Percentiles rank a stretch among this genome's conserved stretches.
phyloP scores from a whole-genome alignment of 2,329 filamentous ascomycete species.

The Leptographium lundbergii region DNA sequence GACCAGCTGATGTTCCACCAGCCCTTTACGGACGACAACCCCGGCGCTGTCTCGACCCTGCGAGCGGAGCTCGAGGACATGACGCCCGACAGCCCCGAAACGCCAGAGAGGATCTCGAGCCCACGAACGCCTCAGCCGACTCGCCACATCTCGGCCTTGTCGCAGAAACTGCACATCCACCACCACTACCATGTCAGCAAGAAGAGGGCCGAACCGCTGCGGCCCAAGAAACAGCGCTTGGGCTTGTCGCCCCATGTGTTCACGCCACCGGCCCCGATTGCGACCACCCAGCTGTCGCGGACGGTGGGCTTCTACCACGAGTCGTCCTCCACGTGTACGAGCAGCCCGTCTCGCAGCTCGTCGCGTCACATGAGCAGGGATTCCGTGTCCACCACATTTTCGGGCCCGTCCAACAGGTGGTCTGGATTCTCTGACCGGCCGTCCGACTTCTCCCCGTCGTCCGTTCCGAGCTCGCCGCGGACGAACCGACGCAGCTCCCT shows the following conservation, averaged over 20 bases:
- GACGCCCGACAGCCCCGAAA: neutral
- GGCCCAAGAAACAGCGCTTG: slow-evolving; percentile 60
- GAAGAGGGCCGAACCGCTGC: slow-evolving; percentile 46
- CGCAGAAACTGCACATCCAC: slow-evolving; percentile 79
- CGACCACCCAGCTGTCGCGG: slow-evolving; percentile 28
- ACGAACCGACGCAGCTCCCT: slow-evolving; percentile 62
- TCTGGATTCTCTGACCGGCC: slow-evolving; percentile 48
- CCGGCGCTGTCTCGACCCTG: slow-evolving; percentile 36
- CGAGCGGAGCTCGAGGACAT: slow-evolving; percentile 51
- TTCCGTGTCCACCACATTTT: slow-evolving; percentile 32
- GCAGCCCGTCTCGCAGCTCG: slow-evolving; percentile 22
- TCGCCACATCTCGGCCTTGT: slow-evolving; percentile 25
- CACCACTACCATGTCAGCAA: slow-evolving; percentile 74
- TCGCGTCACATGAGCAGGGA: slow-evolving; percentile 32
- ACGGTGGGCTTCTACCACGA: slow-evolving; percentile 23
- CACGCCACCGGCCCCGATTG: slow-evolving; percentile 33
- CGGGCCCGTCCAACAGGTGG: slow-evolving; percentile 44
- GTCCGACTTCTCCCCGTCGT: slow-evolving; percentile 56
- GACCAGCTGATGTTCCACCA: slow-evolving; percentile 74
- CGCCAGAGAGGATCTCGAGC: slow-evolving; percentile 6
- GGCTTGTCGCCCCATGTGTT: slow-evolving; percentile 49
- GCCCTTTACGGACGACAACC: slow-evolving; percentile 38
- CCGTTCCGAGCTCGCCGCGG: slow-evolving; percentile 67
- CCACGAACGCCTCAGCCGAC: slow-evolving; percentile 12
- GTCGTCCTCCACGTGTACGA: slow-evolving; percentile 9